Percentiles rank a stretch among this genome's conserved stretches.
phyloP scores from a whole-genome alignment of 108 stramenopile species.

The Skeletonema tropicum region DNA sequence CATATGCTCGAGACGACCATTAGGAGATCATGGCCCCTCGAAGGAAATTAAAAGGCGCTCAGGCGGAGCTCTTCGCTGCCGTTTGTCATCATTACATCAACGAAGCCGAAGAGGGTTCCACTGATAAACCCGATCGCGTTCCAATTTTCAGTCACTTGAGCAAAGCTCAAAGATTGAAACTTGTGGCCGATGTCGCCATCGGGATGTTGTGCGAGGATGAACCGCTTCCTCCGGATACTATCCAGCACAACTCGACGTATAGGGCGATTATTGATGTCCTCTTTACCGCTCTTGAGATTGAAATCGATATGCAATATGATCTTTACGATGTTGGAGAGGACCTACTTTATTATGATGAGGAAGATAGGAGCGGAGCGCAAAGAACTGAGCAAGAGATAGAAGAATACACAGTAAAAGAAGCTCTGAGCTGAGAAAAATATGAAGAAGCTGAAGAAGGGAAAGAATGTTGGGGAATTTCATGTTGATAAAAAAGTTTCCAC shows the following conservation, averaged over 20 bases:
- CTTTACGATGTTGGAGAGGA: conserved; percentile 6
- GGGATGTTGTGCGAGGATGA: conserved; percentile 20
- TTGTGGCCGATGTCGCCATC: conserved; percentile 12
- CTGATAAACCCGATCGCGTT: background rate
- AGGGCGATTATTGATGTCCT: conserved; percentile 7
- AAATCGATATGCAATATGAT: conserved; percentile 2
- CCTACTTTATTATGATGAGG: background rate
- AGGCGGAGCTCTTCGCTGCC: conserved; percentile 7
- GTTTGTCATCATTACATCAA: conserved; percentile 14
- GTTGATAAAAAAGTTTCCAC: background rate
- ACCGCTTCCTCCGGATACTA: conserved; percentile 9
- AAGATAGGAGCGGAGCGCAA: background rate
- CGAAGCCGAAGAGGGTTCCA: conserved; percentile 1
- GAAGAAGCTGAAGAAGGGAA: conserved; percentile 10
- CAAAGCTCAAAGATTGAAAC: conserved; percentile 4
- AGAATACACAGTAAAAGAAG: background rate
- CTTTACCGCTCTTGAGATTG: background rate
- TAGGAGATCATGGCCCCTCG: too few species aligned
- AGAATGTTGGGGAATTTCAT: background rate
- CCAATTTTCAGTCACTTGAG: conserved; percentile 14
- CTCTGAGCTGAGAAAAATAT: conserved; percentile 15
- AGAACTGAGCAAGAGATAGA: background rate
- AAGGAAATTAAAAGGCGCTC: background rate
- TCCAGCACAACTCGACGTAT: conserved; percentile 19
- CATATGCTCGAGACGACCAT: too few species aligned